Evolutionary conservation across 805 yeast genomes (phyloP).

Genomic region (Ascoidea rubescens): DNA sequence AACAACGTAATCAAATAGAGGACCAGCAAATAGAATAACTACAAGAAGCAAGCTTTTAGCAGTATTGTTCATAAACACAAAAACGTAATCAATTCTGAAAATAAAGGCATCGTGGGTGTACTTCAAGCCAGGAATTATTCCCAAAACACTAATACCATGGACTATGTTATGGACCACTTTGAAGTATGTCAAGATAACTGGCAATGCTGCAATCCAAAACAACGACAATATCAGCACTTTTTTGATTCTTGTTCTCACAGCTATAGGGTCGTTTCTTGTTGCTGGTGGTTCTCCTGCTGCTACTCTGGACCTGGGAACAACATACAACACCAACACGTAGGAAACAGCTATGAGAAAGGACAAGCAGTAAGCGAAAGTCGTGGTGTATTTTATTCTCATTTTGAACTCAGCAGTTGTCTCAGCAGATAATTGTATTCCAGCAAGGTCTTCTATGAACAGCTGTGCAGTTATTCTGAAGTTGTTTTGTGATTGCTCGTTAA

Average conservation of each 20-base stretch:
- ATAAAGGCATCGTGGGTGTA: constrained; percentile 1
- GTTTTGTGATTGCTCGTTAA: no score
- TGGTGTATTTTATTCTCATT: neutral
- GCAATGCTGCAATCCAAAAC: neutral
- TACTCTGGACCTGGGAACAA: constrained; percentile 11
- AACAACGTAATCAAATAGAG: constrained; percentile 23
- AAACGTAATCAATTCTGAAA: constrained; percentile 1
- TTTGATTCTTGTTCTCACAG: constrained; percentile 26
- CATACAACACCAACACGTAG: constrained; percentile 32
- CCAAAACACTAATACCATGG: constrained; percentile 14
- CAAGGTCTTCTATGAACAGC: no score
- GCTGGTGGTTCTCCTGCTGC: constrained; percentile 27
- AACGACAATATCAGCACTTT: constrained; percentile 19
- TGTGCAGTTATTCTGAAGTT: no score
- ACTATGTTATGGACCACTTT: constrained; percentile 1
- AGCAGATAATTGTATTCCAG: no score
- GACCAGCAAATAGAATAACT: constrained; percentile 32
- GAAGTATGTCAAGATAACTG: constrained; percentile 2
- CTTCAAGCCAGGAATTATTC: constrained; percentile 23
- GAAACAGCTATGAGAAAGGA: constrained; percentile 25
- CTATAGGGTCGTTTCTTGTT: constrained; percentile 28
- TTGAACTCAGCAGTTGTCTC: no score
- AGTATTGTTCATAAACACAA: constrained; percentile 11
- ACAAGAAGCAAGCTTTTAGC: constrained; percentile 18
- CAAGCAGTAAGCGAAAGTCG: constrained; percentile 5